phyloP scores from a whole-genome alignment of 108 stramenopile species.

The Skeletonema costatum region DNA sequence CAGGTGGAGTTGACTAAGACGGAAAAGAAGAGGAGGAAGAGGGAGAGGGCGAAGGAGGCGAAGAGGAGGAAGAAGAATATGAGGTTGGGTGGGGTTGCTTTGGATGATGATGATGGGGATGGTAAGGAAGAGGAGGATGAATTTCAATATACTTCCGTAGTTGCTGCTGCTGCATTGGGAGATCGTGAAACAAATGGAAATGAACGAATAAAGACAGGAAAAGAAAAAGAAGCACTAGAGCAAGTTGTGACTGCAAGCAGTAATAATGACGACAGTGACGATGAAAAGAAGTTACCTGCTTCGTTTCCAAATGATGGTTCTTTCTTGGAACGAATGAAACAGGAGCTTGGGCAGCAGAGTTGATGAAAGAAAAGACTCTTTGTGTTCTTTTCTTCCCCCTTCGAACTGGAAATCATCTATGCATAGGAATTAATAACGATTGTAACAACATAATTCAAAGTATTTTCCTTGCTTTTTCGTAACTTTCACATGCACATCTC shows the following conservation, averaged over 20 bases:
- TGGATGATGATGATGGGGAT: background rate
- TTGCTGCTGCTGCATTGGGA: slow-evolving; percentile 9
- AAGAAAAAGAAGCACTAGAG: slow-evolving; percentile 1
- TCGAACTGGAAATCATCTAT: background rate
- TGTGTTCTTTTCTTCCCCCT: background rate
- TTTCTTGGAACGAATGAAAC: slow-evolving; percentile 70
- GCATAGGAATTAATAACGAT: too few relatives aligned
- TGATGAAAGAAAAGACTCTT: background rate
- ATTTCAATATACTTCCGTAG: slow-evolving; percentile 47
- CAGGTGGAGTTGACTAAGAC: slow-evolving; percentile 57
- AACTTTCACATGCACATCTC: too few relatives aligned
- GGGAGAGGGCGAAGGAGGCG: slow-evolving; percentile 87
- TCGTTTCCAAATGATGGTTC: slow-evolving; percentile 66
- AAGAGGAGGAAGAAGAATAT: slow-evolving; percentile 79
- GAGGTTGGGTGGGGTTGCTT: slow-evolving; percentile 57
- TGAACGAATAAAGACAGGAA: slow-evolving; percentile 9
- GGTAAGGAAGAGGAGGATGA: slow-evolving; percentile 31
- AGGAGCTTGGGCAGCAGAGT: slow-evolving; percentile 33
- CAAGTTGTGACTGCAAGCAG: background rate
- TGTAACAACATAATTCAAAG: too few relatives aligned
- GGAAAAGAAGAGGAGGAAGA: slow-evolving; percentile 72
- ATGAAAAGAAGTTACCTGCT: slow-evolving; percentile 4
- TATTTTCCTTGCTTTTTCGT: too few relatives aligned
- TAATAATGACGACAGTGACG: background rate
- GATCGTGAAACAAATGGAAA: background rate